Conservation (phyloP, 345 rosid species). For the Boechera divaricarpa region DNA sequence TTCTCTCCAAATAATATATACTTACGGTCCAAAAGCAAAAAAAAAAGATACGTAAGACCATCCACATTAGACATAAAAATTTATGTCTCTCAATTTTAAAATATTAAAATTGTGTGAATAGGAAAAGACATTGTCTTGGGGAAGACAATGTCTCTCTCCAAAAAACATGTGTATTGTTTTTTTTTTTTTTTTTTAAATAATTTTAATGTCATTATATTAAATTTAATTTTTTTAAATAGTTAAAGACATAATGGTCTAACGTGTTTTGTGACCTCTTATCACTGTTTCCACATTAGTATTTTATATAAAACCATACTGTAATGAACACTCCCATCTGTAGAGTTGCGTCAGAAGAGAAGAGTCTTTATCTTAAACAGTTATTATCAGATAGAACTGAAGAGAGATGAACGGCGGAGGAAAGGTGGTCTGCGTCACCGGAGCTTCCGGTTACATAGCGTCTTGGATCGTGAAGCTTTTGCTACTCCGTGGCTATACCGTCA, state of each 20-base stretch:
- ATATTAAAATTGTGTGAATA: too few species aligned
- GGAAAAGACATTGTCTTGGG: too few species aligned
- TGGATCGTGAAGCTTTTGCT: slow-evolving; percentile 59
- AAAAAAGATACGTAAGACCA: not conserved
- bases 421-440: slow-evolving; percentile 57
- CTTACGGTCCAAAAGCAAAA: too few species aligned
- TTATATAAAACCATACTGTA: not conserved
- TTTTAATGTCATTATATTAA: too few species aligned
- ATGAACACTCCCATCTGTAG: not conserved
- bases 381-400: not conserved
- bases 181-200: too few species aligned
- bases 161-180: too few species aligned
- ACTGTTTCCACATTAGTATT: not conserved
- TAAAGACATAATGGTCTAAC: too few species aligned
- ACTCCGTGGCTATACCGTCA: slow-evolving; percentile 51
- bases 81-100: too few species aligned
- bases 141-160: too few species aligned
- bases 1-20: too few species aligned
- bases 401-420: slow-evolving; percentile 41
- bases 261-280: not conserved
- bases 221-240: too few species aligned
- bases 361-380: not conserved
- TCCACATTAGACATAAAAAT: too few species aligned
- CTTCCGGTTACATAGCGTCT: slow-evolving; percentile 55
- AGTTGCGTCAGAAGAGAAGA: not conserved